Evolutionary conservation across 495 filamentous ascomycete genomes (phyloP), one percentile per base, ranked within the genome.

Genomic region (Bryoglossum gracile): DNA sequence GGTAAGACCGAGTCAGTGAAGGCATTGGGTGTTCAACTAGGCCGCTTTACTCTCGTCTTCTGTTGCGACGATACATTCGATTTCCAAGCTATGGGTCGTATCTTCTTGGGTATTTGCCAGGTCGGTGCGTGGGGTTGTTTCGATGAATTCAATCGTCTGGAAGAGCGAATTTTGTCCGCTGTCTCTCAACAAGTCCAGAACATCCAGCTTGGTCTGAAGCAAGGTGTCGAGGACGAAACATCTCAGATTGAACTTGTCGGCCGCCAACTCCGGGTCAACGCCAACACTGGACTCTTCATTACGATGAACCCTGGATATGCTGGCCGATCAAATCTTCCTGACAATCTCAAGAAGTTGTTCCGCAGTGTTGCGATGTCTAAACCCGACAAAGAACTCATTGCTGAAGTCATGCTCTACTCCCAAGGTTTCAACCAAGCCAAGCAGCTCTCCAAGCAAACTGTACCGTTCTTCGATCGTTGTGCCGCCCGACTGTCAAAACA

Each of bases 261-360:
- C 36, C 82, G 94, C 48, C 85, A 87, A 48, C 76, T 99, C 23
- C 73, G 70, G 28, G 90, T 99, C 53, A 90, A 95, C 60, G 72
- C 76, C 38, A 92, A 94, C 60, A 97, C 92, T 38, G 91, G 91
- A 58, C 94, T 99, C 62, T 99, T 99, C 72, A 97, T 99, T 66
- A 99, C 92, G 25, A 99, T 99, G 92, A 99, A 99, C 68, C 92
- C 92, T 57, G 92, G 92, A 17, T 99, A 99, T 73, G 92, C 92
- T 32, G 92, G 92, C 43, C 84, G 92, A 62, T 99, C 92, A 25
- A 99, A 97, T 66, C 69, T 99, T 57, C 92, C 92, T 1, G 92
- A 99, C 66, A 99, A 99, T 63, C 65, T 99, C 65, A 99, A 99
- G 76, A 99, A 99, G 68, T 73, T 99, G 17, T 99, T 99, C 80